Percentiles rank a stretch among this genome's conserved stretches.
These are phyloP conservation scores for Kodamaea leandrae DNA, from an alignment of 805 yeast species.

Conservation along the genomic window DNA sequence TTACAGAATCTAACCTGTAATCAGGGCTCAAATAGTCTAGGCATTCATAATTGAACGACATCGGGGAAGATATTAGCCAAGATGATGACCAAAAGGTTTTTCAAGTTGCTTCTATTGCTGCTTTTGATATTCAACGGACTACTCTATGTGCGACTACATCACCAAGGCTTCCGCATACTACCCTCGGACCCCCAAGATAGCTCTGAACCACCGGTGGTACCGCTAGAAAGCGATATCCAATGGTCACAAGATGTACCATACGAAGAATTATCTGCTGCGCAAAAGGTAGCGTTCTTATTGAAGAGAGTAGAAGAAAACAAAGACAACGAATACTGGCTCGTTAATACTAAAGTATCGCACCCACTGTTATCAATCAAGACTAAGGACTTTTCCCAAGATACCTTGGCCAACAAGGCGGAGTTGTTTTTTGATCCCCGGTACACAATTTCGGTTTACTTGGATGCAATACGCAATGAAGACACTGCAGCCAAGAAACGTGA, in stretches of 20 bases:
- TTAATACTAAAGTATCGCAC: slow-evolving; percentile 14
- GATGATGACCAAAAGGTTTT: neutral
- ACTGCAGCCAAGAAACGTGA: too few relatives aligned
- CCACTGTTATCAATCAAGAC: slow-evolving; percentile 5
- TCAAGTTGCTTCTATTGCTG: neutral
- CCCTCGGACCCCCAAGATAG: too few relatives aligned
- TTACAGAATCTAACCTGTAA: too few relatives aligned
- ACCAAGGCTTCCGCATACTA: neutral
- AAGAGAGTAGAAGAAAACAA: slow-evolving; percentile 4
- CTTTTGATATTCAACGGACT: neutral
- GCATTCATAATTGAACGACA: too few relatives aligned
- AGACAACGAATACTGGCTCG: slow-evolving; percentile 16
- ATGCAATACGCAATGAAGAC: slow-evolving; percentile 3
- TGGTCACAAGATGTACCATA: slow-evolving; percentile 18
- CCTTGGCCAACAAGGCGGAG: neutral
- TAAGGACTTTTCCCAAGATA: slow-evolving; percentile 2
- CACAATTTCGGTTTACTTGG: slow-evolving; percentile 19
- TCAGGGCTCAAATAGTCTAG: too few relatives aligned
- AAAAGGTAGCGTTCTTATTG: slow-evolving; percentile 11
- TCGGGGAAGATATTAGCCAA: neutral
- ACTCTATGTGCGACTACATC: neutral
- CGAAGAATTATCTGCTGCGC: slow-evolving; percentile 15
- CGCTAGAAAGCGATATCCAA: slow-evolving; percentile 23
- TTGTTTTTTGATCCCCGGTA: slow-evolving; percentile 20
- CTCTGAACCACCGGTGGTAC: too few relatives aligned